Conservation (phyloP, 345 rosid species). For the Citrus sinensis region DVS_A1.0 CM039165.1:10806001-10806500, state of each 20-base stretch:
- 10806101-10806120: constrained; percentile 30
- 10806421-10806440: constrained; percentile 80
- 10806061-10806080: too few relatives aligned
- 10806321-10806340: constrained; percentile 73
- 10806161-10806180: constrained; percentile 27
- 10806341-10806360: constrained; percentile 54
- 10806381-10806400: constrained; percentile 79
- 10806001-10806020: too few relatives aligned
- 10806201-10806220: constrained; percentile 18
- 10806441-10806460: constrained; percentile 74
- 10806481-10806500: constrained; percentile 79
- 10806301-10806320: constrained; percentile 54
- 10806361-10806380: constrained; percentile 79
- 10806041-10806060: too few relatives aligned
- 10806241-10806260: constrained; percentile 79
- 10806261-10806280: constrained; percentile 76
- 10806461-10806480: constrained; percentile 79
- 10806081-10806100: background rate
- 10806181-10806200: constrained; percentile 20
- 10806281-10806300: constrained; percentile 39
- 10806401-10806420: constrained; percentile 97
- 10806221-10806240: constrained; percentile 60
- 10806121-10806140: constrained; percentile 58
- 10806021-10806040: too few relatives aligned
- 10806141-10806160: constrained; percentile 57